Evolutionary conservation across 2,329 filamentous ascomycete species (phyloP), one percentile per base, ranked within the genome.

Genomic region (Alternaria panax): DNA sequence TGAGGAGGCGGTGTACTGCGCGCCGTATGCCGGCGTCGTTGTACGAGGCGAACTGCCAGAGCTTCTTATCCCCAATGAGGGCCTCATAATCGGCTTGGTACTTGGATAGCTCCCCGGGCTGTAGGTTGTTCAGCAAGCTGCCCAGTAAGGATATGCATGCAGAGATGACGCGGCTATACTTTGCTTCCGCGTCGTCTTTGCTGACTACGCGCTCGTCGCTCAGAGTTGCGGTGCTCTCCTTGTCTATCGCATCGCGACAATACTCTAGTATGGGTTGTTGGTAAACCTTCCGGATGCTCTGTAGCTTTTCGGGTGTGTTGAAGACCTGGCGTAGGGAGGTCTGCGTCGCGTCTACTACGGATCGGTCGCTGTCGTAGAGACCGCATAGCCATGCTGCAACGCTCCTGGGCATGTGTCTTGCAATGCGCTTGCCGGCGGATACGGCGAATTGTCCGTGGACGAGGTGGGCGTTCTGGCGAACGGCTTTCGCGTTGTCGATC

Each of bases 311-410:
- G 18, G 91, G 86, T 0, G 90, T 92, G 20, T 86, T 86, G 55
- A 98, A 90, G 40, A 97, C 91, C 2, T 85, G 86, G 0, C 86
- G 85, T 18, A 97, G 82, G 0, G 93, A 91, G 45, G 94, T 89
- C 59, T 86, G 85, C 2, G 93, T 93, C n/a, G 92, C 88, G 57
- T 88, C 87, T 7, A 90, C 84, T 14, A 93, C 92, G 18, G 85
- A 84, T 55, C 88, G 88, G 73, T 99, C 94, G 66, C 87, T 90
- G 76, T 99, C 95, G 74, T 93, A 96, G 2, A 90, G 86, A 1
- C 94, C 95, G 7, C 92, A 91, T 12, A 98, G 85, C 95, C 96
- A 99, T n/a, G 92, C 85, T 9, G 91, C 93, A 45, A 96, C 88
- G 34, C 96, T 83, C 60, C 86, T 88, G 12, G 92, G 88, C 62